phyloP scores from a whole-genome alignment of 2,329 filamentous ascomycete genomes.

The Colletotrichum sp. region DNA sequence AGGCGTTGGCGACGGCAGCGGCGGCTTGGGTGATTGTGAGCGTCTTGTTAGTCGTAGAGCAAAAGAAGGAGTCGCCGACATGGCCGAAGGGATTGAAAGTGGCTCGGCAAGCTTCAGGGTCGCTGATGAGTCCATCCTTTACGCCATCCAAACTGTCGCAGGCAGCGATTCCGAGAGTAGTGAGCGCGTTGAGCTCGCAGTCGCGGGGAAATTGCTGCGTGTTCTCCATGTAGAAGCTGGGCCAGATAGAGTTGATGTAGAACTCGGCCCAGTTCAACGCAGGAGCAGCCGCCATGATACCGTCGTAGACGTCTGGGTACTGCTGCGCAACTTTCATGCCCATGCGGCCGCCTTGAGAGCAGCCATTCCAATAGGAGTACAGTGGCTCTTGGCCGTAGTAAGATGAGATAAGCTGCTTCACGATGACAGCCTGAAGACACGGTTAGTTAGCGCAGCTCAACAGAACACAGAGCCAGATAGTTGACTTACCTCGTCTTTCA shows the following conservation, averaged over 20 bases:
- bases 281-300: slow-evolving; percentile 29
- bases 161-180: neutral
- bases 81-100: slow-evolving; percentile 24
- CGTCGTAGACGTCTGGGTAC: slow-evolving; percentile 54
- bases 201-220: neutral
- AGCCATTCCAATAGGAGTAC: slow-evolving; percentile 50
- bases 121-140: neutral
- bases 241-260: neutral
- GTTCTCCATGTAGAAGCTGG: neutral
- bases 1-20: neutral
- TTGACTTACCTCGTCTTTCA: neutral
- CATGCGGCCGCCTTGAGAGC: slow-evolving; percentile 55
- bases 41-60: slow-evolving; percentile 13
- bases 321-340: slow-evolving; percentile 49
- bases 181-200: slow-evolving; percentile 33
- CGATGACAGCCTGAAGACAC: neutral
- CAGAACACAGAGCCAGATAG: neutral
- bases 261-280: slow-evolving; percentile 19
- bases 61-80: slow-evolving; percentile 9
- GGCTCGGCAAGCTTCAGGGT: neutral
- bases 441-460: neutral
- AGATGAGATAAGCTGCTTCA: neutral
- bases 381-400: neutral
- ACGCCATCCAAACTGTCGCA: slow-evolving; percentile 5
- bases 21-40: neutral